phyloP scores from a whole-genome alignment of 495 filamentous ascomycete genomes.

The Parathielavia appendiculata region DNA sequence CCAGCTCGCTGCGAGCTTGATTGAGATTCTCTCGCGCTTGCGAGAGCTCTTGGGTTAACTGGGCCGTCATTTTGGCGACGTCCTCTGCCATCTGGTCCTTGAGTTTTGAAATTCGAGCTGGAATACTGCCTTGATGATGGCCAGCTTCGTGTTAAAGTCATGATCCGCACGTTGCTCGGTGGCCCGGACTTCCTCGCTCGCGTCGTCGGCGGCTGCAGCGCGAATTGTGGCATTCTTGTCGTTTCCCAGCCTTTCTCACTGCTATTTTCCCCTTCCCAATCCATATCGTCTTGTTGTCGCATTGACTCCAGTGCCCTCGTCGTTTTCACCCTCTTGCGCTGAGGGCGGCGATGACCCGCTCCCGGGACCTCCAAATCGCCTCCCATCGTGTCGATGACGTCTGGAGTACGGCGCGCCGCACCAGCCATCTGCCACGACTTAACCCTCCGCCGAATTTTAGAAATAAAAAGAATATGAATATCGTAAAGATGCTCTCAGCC shows the following conservation, averaged over 20 bases:
- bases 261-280: neutral
- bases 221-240: neutral
- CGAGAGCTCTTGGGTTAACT: too few relatives aligned
- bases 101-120: too few relatives aligned
- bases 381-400: too few relatives aligned
- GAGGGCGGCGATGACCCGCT: neutral
- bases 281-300: neutral
- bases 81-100: too few relatives aligned
- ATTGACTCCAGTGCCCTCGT: neutral
- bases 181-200: neutral
- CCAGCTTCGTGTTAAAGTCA: too few relatives aligned
- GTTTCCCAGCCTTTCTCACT: neutral
- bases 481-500: too few relatives aligned
- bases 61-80: too few relatives aligned
- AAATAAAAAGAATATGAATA: too few relatives aligned
- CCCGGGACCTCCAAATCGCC: neutral
- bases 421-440: neutral
- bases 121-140: too few relatives aligned
- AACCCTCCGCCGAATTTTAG: neutral
- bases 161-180: too few relatives aligned
- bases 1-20: neutral
- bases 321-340: neutral
- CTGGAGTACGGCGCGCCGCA: neutral
- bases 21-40: too few relatives aligned
- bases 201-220: neutral